These are phyloP conservation scores for Bacidia gigantensis DNA, from an alignment of 495 filamentous ascomycete genomes.

Conservation along the genomic window DNA sequence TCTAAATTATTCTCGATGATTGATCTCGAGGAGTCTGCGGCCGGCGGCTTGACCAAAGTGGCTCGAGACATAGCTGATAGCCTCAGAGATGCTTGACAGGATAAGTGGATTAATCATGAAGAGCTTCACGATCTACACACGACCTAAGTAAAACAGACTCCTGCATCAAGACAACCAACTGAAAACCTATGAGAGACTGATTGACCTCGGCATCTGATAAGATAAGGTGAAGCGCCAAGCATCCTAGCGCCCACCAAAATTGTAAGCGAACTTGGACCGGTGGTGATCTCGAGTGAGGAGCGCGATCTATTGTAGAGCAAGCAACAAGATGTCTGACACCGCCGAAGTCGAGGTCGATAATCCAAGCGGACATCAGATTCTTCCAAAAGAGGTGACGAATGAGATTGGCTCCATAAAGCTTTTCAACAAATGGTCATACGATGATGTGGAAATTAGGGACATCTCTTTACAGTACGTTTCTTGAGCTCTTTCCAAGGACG, in stretches of 20 bases:
- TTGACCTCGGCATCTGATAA: slow-evolving; percentile 3
- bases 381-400: slow-evolving; percentile 85
- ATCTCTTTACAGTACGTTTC: slow-evolving; percentile 95
- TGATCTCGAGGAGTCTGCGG: slow-evolving; percentile 55
- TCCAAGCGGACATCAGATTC: slow-evolving; percentile 56
- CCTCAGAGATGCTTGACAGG: neutral
- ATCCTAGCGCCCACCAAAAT: neutral
- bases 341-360: slow-evolving; percentile 88
- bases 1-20: slow-evolving; percentile 81
- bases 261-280: neutral
- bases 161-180: no score
- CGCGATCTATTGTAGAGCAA: no score
- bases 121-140: no score
- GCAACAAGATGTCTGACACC: slow-evolving; percentile 81
- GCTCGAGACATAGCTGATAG: slow-evolving; percentile 13
- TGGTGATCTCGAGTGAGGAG: no score
- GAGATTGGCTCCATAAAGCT: slow-evolving; percentile 93
- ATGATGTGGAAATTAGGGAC: slow-evolving; percentile 98
- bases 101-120: no score
- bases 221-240: neutral
- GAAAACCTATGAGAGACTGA: no score
- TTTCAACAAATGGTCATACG: slow-evolving; percentile 96
- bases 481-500: neutral
- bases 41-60: slow-evolving; percentile 70
- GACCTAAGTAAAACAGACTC: no score